Base-by-base conservation (phyloP, 1,139 yeast species). In the Protomyces pachydermus region DNA sequence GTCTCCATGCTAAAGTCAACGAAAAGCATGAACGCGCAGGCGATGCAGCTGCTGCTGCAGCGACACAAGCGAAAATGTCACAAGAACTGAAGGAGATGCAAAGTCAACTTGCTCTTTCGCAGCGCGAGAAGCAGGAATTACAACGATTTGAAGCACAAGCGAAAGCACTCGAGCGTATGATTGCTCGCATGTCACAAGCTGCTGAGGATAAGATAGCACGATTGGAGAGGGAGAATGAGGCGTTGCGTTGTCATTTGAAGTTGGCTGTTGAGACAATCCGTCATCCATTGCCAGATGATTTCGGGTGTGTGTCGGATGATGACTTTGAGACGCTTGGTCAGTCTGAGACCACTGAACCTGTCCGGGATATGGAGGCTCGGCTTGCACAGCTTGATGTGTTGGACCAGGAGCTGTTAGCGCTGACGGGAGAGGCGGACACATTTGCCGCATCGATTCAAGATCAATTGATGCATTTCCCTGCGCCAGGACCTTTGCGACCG, bases 1-100 rank as follows among this genome's bases (percentile, higher is more conserved):
- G 81, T 67, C 86, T 90, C 20, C 74, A 77, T 16, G 95, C 91
- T 0, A 80, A 72, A 25, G 73, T 79, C 60, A 82, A 82, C 69
- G 56, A 42, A 37, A 53, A 63, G 34, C 48, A 42, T 18, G 45
- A 23, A 39, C 45, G 20, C 6, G 35, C 48, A 25, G 58, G 48
- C 20, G 45, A 18, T 18, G 48, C 48, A 10, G 32, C 48, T 2
- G 35, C 58, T 5, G 48, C 50, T 18, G 35, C 48, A 12, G 58
- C 45, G 9, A 42, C 48, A 12, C 34, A 50, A n/a, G 35, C 54
- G 34, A 14, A 56, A 48, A 48, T 60, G 10, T 53, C 54, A 12
- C 38, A 38, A 16, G 64, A 60, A 38, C n/a, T 54, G 50, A 60
- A 60, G 54, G 58, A 60, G 23, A 54, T 54, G 64, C 54, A 56